Conservation (phyloP, 441 rosid species). For the California macrophylla region DNA sequence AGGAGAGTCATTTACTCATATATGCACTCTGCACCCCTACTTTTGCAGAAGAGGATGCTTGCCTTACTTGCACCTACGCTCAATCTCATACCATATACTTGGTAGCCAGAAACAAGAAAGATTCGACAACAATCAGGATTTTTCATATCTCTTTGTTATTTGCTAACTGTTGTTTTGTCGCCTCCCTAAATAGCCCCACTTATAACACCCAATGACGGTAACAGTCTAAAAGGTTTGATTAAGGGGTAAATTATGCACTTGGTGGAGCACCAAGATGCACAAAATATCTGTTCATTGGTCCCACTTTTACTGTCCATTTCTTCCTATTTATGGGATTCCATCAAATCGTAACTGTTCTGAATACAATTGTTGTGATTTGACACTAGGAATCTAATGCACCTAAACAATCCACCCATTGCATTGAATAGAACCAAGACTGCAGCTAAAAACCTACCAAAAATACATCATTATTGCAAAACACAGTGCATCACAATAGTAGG, state of each 20-base stretch:
- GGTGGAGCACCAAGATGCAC: not conserved
- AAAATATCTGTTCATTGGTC: not conserved
- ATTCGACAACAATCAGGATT: not conserved
- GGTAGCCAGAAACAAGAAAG: not conserved
- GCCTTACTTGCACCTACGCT: not conserved
- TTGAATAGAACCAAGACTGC: not conserved
- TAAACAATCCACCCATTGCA: not conserved
- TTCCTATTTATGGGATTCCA: not conserved
- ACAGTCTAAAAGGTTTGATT: not conserved
- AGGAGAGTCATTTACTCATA: not conserved
- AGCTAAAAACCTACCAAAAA: not conserved
- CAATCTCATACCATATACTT: not conserved
- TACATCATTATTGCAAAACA: not conserved
- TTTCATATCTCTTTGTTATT: not conserved
- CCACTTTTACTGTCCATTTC: conserved; percentile 2
- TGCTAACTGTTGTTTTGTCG: not conserved
- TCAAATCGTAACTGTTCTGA: not conserved
- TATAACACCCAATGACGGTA: not conserved
- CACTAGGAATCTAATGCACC: conserved; percentile 1
- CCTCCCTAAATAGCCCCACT: not conserved
- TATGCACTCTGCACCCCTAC: not conserved
- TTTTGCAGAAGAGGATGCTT: not conserved
- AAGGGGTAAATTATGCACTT: not conserved
- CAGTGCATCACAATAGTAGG: not conserved
- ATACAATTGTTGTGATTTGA: not conserved